Base-by-base conservation (phyloP, 768 basidiomycete genomes). In the Mycena galericulata region DNA sequence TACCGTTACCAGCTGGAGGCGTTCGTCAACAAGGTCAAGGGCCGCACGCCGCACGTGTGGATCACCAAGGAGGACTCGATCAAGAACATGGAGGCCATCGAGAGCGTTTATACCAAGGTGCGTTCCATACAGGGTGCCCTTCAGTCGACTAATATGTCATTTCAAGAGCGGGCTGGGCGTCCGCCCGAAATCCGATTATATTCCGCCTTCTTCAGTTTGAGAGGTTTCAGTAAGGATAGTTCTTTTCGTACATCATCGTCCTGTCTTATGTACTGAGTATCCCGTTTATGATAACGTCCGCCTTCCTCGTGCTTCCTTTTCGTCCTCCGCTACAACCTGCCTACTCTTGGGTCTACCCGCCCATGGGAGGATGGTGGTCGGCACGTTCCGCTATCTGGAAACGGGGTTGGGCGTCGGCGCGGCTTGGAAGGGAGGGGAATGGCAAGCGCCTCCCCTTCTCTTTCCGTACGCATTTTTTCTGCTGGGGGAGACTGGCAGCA, bases 71-170 rank as follows among this genome's bases (percentile, higher is more conserved):
- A 90, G 61, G 87, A 90, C 72, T 85, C 87, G 2, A 75, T 91
- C 47, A 76, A 78, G 59, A 86, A 89, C 55, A 88, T 90, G 83
- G 78, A 83, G 69, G 86, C 81, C 75, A 84, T 91, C 50, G 90
- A 91, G 79, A 79, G 75, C 15, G 80, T 91, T 18, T 91, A 91
- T 72, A 81, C 80, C 30, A 82, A 83, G 81, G 87, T 84, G 61
- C 27, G 79, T 68, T 55, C 46, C 20, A 14, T 7, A 29, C 17
- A 18, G 24, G 6, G 22, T 3, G 11, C 11, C 20, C 17, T 3
- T 4, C n/a, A n/a, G 6, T 45, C 22, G 11, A 5, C 49, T 40
- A 22, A 67, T 36, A 22, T 45, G 14, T 4, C 12, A 4, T 49
- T 30, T 53, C n/a, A n/a, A 82, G 80, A 76, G 63, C 46, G 75